Evolutionary conservation across 352 stramenopile species (phyloP).

Genomic region (Globisporangium spinosum): DNA sequence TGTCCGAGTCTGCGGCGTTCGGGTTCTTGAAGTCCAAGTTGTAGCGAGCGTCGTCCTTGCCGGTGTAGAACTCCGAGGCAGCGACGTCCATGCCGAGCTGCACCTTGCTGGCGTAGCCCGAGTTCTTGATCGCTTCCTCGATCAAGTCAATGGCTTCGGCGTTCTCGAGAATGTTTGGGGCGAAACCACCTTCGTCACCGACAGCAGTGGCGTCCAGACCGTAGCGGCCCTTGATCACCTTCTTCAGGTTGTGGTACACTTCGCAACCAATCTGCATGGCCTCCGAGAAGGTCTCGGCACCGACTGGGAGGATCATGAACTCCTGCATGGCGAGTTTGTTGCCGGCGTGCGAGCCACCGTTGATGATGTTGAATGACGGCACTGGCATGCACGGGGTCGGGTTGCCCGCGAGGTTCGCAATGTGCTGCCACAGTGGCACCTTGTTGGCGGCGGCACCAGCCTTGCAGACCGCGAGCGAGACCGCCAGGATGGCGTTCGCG

Average conservation of each 20-base stretch:
- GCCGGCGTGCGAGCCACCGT: conserved; percentile 97
- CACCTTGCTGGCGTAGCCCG: conserved; percentile 96
- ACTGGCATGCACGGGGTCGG: conserved; percentile 92
- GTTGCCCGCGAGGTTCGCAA: conserved; percentile 97
- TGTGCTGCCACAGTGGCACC: conserved; percentile 97
- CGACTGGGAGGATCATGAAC: conserved; percentile 98
- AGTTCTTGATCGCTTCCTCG: conserved; percentile 95
- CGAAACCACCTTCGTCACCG: conserved; percentile 98
- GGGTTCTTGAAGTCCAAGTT: conserved; percentile 99
- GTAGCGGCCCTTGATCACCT: conserved; percentile 98
- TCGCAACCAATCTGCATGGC: conserved; percentile 98
- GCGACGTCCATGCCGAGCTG: conserved; percentile 97
- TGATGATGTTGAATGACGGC: conserved; percentile 99
- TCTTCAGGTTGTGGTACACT: conserved; percentile 99
- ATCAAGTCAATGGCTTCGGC: conserved; percentile 96
- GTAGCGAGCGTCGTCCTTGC: conserved; percentile 93
- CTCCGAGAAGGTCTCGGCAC: conserved; percentile 89
- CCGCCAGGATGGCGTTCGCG: conserved; percentile 98
- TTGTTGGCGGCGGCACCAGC: conserved; percentile 94
- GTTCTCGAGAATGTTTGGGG: conserved; percentile 96
- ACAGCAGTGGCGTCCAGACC: conserved; percentile 98
- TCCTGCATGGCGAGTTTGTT: conserved; percentile 99
- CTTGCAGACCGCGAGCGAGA: conserved; percentile 96
- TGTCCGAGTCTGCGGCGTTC: conserved; percentile 86
- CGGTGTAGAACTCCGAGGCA: conserved; percentile 97